Conservation (phyloP, 1,139 yeast genomes). For the Geotrichum siamense region DNA sequence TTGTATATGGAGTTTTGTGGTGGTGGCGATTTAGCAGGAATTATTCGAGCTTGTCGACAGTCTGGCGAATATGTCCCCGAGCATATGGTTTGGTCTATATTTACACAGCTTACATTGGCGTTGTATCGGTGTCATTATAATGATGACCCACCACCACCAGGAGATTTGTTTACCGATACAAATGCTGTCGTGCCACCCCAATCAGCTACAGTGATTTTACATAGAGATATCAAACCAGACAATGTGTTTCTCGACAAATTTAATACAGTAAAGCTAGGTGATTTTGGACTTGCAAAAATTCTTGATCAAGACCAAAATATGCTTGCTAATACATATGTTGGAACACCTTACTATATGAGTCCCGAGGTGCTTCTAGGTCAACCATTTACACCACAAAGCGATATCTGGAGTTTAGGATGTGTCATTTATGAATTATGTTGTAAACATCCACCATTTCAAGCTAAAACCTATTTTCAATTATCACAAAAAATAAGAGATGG, state of each 20-base stretch:
- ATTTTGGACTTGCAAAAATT: conserved; percentile 67
- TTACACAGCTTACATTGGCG: conserved; percentile 80
- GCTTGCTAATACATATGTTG: conserved; percentile 73
- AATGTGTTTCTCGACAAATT: conserved; percentile 68
- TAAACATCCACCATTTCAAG: conserved; percentile 87
- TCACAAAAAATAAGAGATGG: conserved; percentile 79
- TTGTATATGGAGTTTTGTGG: conserved; percentile 96
- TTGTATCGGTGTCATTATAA: conserved; percentile 90
- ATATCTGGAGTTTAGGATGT: conserved; percentile 66
- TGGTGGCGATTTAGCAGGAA: conserved; percentile 82
- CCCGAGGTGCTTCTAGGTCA: conserved; percentile 75
- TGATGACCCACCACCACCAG: conserved; percentile 61
- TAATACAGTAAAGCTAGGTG: conserved; percentile 49
- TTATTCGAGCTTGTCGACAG: conserved; percentile 61
- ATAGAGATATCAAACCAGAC: conserved; percentile 87
- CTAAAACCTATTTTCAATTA: conserved; percentile 78
- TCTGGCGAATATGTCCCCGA: conserved; percentile 67
- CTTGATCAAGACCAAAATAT: conserved; percentile 57
- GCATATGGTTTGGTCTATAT: conserved; percentile 79
- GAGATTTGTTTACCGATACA: conserved; percentile 38
- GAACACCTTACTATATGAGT: conserved; percentile 81
- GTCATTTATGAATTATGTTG: conserved; percentile 87
- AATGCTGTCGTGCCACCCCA: conserved; percentile 25
- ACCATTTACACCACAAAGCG: conserved; percentile 78
- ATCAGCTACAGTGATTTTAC: conserved; percentile 48